These are phyloP conservation scores for Microdochium trichocladiopsis DNA, from an alignment of 2,329 filamentous ascomycete species.

Conservation along the genomic window DNA sequence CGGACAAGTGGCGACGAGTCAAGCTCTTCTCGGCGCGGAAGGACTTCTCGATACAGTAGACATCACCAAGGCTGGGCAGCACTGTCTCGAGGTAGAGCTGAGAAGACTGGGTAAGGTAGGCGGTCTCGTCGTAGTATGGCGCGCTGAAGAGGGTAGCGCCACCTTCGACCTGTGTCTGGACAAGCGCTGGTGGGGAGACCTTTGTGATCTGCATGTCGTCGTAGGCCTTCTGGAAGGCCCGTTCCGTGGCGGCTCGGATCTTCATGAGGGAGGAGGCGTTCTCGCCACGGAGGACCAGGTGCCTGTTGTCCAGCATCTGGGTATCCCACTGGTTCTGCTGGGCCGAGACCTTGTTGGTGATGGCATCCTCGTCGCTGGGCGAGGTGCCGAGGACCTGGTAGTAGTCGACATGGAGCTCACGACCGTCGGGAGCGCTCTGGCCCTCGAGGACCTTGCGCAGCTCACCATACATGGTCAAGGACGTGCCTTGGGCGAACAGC, in stretches of 20 bases:
- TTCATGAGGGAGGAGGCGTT: conserved; percentile 80
- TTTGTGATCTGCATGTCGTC: conserved; percentile 72
- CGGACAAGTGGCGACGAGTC: conserved; percentile 86
- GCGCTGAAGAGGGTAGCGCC: conserved; percentile 87
- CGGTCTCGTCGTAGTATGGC: conserved; percentile 80
- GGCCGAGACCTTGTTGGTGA: conserved; percentile 65
- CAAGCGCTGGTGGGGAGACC: conserved; percentile 82
- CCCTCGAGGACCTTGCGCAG: conserved; percentile 74
- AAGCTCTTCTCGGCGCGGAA: conserved; percentile 97
- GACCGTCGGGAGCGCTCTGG: conserved; percentile 71
- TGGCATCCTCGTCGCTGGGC: conserved; percentile 81
- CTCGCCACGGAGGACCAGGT: conserved; percentile 80
- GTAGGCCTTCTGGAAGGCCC: conserved; percentile 74
- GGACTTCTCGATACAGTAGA: conserved; percentile 97
- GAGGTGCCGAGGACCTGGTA: conserved; percentile 74
- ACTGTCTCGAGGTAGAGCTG: conserved; percentile 97
- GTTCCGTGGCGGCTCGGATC: conserved; percentile 73
- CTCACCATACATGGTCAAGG: conserved; percentile 76
- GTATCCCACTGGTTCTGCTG: conserved; percentile 49
- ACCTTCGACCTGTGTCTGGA: conserved; percentile 92
- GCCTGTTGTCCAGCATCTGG: conserved; percentile 68
- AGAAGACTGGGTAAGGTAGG: conserved; percentile 93
- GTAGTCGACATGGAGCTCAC: conserved; percentile 87
- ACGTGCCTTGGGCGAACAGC: conserved; percentile 80
- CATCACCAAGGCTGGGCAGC: conserved; percentile 82